Evolutionary conservation across 1,284 basidiomycete species (phyloP), one percentile per base, ranked within the genome.

Genomic region (Papiliotrema laurentii): DNA sequence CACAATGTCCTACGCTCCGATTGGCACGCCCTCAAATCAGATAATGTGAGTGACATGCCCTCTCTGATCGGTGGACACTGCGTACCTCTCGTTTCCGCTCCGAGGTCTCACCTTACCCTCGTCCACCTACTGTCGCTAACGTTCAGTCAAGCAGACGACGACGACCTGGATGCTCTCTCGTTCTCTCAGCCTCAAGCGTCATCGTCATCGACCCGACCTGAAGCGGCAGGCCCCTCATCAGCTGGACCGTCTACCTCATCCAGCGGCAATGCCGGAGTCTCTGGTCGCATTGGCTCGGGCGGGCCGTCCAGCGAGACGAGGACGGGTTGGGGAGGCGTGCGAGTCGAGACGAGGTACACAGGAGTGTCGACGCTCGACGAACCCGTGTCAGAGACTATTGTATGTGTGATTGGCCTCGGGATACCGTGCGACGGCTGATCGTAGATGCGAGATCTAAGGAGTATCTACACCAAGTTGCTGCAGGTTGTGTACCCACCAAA

Each of bases 401-500:
- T 93, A 59, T 59, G 87, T 77, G n/a, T n/a, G n/a, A n/a, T n/a
- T n/a, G n/a, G n/a, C n/a, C n/a, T n/a, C n/a, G n/a, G n/a, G n/a
- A n/a, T n/a, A n/a, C n/a, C n/a, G n/a, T n/a, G n/a, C n/a, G n/a
- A n/a, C 10, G 28, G 25, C 14, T 51, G 24, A 35, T 19, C 33
- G 13, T 63, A 94, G 90, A 82, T 82, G 64, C 83, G 91, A 43
- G 91, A 96, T 69, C 76, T 94, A 19, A 68, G 84, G 14, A 93
- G 91, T 0, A 92, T 97, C 58, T 92, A 91, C 65, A 80, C 83
- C 31, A 97, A 97, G 72, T 80, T 96, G 5, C 79, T 93, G 4
- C 91, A 96, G 76, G 92, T 97, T 3, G 77, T 96, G 28, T 93
- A 92, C 61, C 92, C 92, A 11, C 83, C 85, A 9, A 81, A 82